These are phyloP conservation scores for Globisporangium camurandrum DNA, from an alignment of 352 stramenopile species.

Conservation along the genomic window DNA sequence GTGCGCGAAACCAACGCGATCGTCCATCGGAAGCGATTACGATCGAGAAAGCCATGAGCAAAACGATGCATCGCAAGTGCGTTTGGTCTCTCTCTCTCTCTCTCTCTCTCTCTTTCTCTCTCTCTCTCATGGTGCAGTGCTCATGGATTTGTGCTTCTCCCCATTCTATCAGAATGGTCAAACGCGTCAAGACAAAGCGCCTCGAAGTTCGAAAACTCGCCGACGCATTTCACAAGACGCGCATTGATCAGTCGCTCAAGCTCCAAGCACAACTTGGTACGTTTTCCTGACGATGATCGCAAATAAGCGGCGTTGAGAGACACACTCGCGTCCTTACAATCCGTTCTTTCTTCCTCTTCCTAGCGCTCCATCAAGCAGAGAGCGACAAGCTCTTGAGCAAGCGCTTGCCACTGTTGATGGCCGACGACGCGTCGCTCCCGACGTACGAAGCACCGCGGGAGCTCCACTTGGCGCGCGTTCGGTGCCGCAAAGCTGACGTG, in stretches of 20 bases:
- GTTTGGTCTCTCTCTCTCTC: constrained; percentile 9
- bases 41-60: constrained; percentile 46
- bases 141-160: neutral
- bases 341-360: neutral
- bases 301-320: no score
- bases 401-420: constrained; percentile 38
- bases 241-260: constrained; percentile 32
- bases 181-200: constrained; percentile 43
- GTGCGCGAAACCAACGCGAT: neutral
- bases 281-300: neutral
- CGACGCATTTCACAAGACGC: constrained; percentile 40
- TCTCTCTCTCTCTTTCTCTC: no score
- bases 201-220: constrained; percentile 29
- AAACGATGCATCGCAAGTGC: constrained; percentile 53
- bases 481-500: constrained; percentile 46
- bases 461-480: constrained; percentile 41
- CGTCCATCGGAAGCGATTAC: constrained; percentile 34
- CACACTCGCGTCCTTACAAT: neutral
- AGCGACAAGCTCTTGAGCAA: constrained; percentile 59
- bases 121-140: no score
- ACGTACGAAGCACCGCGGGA: constrained; percentile 53
- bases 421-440: constrained; percentile 42
- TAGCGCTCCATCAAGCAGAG: constrained; percentile 53
- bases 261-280: constrained; percentile 39
- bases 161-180: constrained; percentile 58